Evolutionary conservation across 2,329 filamentous ascomycete species (phyloP).

Genomic region (Rhynchosporium agropyri): DNA sequence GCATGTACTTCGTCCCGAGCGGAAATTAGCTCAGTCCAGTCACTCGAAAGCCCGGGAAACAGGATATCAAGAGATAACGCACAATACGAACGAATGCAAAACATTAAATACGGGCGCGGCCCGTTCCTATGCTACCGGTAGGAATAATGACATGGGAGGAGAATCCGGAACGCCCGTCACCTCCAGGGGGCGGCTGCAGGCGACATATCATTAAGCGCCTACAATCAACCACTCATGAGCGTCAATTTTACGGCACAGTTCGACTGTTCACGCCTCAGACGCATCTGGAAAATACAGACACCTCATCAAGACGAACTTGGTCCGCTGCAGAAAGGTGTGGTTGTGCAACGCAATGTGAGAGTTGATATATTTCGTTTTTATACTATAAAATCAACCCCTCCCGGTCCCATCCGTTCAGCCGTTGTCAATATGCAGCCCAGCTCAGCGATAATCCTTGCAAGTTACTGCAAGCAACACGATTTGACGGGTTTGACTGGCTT

Average conservation of each 20-base stretch:
- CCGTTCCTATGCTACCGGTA: slow-evolving; percentile 12
- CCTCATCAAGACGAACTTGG: neutral
- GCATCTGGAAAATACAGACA: slow-evolving; percentile 7
- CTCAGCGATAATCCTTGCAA: slow-evolving; percentile 14
- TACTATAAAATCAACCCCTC: neutral
- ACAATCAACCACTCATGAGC: slow-evolving; percentile 7
- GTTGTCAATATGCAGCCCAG: slow-evolving; percentile 13
- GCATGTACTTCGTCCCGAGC: slow-evolving; percentile 4
- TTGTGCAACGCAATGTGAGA: neutral
- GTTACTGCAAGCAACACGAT: slow-evolving; percentile 1
- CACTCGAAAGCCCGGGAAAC: neutral
- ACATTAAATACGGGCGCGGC: slow-evolving; percentile 12
- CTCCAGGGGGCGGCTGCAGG: slow-evolving; percentile 11
- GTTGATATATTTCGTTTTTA: neutral
- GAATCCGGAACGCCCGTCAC: slow-evolving; percentile 5
- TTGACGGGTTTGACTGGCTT: slow-evolving; percentile 13
- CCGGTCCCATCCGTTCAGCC: neutral
- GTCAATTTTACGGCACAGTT: neutral
- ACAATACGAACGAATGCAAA: slow-evolving; percentile 4
- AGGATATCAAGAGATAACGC: neutral
- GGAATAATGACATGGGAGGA: slow-evolving; percentile 10
- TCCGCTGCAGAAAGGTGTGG: neutral
- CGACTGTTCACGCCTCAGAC: slow-evolving; percentile 8
- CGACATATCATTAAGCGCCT: slow-evolving; percentile 13
- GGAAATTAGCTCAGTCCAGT: neutral